Conservation (phyloP, 371 early-diverging fungal species). For the Mortierella sp. region DNA sequence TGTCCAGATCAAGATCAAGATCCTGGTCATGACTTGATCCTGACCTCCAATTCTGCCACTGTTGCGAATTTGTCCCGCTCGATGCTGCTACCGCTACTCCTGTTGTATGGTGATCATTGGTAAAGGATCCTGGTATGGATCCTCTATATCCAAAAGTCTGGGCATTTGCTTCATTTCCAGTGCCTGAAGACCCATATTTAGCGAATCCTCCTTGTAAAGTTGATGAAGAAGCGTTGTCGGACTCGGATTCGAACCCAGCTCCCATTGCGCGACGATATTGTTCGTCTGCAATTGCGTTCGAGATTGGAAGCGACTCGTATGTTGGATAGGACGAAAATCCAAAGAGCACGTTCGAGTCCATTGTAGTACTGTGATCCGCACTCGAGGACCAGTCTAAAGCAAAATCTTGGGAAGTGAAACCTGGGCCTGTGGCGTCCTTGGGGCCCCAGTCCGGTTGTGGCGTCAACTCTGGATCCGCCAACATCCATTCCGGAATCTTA, state of each 20-base stretch:
- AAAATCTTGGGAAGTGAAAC: slow-evolving; percentile 16
- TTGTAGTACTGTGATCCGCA: slow-evolving; percentile 14
- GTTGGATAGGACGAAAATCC: slow-evolving; percentile 48
- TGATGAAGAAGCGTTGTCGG: not conserved
- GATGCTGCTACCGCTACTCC: not conserved
- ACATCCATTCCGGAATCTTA: slow-evolving; percentile 39
- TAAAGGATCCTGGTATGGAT: not conserved
- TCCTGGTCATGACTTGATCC: slow-evolving; percentile 2
- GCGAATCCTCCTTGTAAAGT: slow-evolving; percentile 28
- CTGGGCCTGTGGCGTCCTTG: slow-evolving; percentile 4
- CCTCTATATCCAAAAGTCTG: slow-evolving; percentile 5
- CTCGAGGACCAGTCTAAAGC: slow-evolving; percentile 16
- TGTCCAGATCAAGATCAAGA: slow-evolving; percentile 15
- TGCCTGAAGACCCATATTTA: slow-evolving; percentile 13
- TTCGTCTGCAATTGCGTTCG: slow-evolving; percentile 34
- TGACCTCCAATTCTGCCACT: slow-evolving; percentile 30
- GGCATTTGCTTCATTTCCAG: slow-evolving; percentile 1
- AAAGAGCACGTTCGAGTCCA: slow-evolving; percentile 40
- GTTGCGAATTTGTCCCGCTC: not conserved
- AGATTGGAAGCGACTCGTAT: slow-evolving; percentile 32
- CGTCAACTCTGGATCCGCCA: slow-evolving; percentile 24
- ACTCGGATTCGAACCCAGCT: not conserved
- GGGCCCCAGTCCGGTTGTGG: slow-evolving; percentile 1
- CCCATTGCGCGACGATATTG: slow-evolving; percentile 12
- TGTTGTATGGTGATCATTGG: not conserved